Conservation (phyloP, 2,329 filamentous ascomycete species). For the Chaetothyriales sp. region DNA sequence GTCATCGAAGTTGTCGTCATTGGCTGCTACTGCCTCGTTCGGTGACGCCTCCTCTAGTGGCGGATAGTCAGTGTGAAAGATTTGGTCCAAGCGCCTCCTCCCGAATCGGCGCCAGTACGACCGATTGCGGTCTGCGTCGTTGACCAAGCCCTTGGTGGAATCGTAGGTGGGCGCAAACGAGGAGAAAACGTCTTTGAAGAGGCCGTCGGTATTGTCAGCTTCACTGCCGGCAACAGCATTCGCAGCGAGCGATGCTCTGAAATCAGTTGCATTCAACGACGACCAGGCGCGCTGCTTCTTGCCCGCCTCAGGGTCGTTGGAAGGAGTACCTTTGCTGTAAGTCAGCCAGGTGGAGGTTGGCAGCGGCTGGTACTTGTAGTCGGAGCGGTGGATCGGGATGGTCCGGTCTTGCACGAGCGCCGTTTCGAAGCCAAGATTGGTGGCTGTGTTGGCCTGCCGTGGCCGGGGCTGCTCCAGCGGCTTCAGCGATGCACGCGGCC, state of each 20-base stretch:
- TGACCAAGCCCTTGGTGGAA: conserved; percentile 31
- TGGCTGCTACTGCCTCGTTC: background rate
- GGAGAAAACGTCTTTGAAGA: conserved; percentile 33
- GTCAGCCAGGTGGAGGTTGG: conserved; percentile 31
- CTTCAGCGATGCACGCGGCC: conserved; percentile 26
- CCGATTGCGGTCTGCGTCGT: conserved; percentile 28
- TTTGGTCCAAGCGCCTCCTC: conserved; percentile 22
- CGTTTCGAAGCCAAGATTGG: conserved; percentile 6
- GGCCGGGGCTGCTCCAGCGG: conserved; percentile 29
- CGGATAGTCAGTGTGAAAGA: conserved; percentile 4
- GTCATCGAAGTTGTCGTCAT: conserved; percentile 7
- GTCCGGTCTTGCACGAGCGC: conserved; percentile 2
- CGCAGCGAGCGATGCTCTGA: conserved; percentile 4
- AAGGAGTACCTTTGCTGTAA: conserved; percentile 22
- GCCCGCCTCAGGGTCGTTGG: conserved; percentile 1
- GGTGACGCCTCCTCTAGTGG: conserved; percentile 7
- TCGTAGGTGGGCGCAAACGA: conserved; percentile 37
- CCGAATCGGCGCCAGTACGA: conserved; percentile 36
- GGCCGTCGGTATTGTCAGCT: conserved; percentile 14
- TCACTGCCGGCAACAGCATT: conserved; percentile 5
- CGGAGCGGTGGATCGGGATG: conserved; percentile 24
- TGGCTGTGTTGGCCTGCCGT: conserved; percentile 22
- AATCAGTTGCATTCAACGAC: conserved; percentile 1
- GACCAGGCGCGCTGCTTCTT: conserved; percentile 1
- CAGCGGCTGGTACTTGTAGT: conserved; percentile 29